Conservation (phyloP, 176 grass and related monocot genomes). For the Sorghum bicolor region DNA sequence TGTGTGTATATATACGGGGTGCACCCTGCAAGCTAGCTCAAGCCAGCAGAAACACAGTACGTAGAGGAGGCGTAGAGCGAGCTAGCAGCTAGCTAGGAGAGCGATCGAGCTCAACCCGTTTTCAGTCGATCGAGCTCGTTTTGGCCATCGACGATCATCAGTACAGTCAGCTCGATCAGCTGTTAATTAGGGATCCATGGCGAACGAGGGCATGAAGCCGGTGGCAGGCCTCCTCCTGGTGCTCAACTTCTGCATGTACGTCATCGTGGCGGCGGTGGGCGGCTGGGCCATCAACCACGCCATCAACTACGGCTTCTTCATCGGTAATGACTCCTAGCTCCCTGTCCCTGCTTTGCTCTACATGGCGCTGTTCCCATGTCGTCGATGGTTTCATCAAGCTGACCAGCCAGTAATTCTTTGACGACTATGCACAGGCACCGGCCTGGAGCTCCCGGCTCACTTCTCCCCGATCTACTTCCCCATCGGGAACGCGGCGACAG, state of each 20-base stretch:
- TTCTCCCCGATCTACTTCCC: conserved; percentile 93
- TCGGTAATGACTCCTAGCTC: no score
- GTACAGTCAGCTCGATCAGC: no score
- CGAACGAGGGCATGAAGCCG: conserved; percentile 47
- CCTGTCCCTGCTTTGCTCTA: no score
- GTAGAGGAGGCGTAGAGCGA: background rate
- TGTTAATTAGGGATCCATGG: conserved; percentile 43
- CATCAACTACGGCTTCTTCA: conserved; percentile 69
- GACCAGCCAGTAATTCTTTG: background rate
- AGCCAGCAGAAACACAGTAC: background rate
- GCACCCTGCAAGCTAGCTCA: background rate
- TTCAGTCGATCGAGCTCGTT: background rate
- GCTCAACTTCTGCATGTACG: conserved; percentile 95
- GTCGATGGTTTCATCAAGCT: background rate
- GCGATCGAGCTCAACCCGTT: background rate
- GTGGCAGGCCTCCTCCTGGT: conserved; percentile 59
- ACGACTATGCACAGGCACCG: conserved; percentile 31
- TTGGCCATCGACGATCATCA: background rate
- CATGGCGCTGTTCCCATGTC: no score
- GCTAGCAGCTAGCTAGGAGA: background rate
- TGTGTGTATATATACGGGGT: conserved; percentile 38
- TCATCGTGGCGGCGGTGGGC: conserved; percentile 68
- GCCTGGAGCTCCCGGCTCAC: conserved; percentile 61
- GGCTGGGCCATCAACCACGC: conserved; percentile 93
- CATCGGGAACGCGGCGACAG: conserved; percentile 87